Evolutionary conservation across 2,329 filamentous ascomycete species (phyloP).

Genomic region (Nigrograna mackinnonii): DNA sequence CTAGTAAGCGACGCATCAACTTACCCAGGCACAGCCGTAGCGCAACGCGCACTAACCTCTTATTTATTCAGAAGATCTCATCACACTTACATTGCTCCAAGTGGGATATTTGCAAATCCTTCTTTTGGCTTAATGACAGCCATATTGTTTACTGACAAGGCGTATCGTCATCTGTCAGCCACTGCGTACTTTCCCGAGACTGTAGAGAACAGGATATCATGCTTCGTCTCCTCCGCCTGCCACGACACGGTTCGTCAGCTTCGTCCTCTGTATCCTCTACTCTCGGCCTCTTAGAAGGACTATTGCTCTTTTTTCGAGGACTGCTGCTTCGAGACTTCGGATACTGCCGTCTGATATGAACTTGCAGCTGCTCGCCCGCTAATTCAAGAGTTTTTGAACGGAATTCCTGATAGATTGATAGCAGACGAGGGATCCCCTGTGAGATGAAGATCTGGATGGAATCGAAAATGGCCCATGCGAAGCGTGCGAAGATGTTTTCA

Average conservation of each 20-base stretch:
- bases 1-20: too few species aligned
- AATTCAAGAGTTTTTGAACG: not conserved
- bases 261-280: not conserved
- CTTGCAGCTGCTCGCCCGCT: not conserved
- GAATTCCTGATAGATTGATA: not conserved
- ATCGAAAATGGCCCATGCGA: conserved; percentile 19
- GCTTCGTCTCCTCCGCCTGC: not conserved
- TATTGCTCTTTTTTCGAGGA: not conserved
- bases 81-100: too few species aligned
- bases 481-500: conserved; percentile 16
- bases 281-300: not conserved
- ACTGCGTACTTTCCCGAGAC: too few species aligned
- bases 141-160: too few species aligned
- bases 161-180: too few species aligned
- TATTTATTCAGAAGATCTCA: too few species aligned
- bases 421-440: conserved; percentile 5
- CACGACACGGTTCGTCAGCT: not conserved
- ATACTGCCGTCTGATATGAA: not conserved
- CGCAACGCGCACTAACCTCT: too few species aligned
- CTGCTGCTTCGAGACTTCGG: not conserved
- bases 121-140: too few species aligned
- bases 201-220: too few species aligned
- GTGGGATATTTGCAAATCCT: too few species aligned
- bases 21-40: too few species aligned
- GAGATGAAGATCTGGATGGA: conserved; percentile 10